phyloP scores from a whole-genome alignment of 106 monocot species.

The Dendrobium officinale region DNA sequence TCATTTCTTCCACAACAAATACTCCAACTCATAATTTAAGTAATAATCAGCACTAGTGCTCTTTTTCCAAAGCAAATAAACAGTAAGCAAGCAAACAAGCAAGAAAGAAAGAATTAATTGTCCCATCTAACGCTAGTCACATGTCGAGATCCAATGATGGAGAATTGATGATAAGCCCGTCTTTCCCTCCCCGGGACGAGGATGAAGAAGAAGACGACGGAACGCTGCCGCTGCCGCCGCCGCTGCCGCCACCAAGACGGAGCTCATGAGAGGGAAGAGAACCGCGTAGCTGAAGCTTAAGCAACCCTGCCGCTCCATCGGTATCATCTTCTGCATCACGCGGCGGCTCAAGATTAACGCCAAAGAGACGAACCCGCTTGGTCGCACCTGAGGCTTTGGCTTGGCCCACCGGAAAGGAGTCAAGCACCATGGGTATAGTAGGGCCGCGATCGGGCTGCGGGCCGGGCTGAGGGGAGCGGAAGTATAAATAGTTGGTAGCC shows the following conservation, averaged over 20 bases:
- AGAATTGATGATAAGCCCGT: background rate
- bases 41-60: background rate
- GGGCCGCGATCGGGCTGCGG: background rate
- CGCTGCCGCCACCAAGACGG: background rate
- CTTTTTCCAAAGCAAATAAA: background rate
- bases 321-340: background rate
- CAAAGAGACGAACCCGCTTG: slow-evolving; percentile 7
- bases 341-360: slow-evolving; percentile 5
- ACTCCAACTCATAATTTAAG: background rate
- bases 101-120: slow-evolving; percentile 1
- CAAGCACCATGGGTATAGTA: background rate
- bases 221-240: background rate
- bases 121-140: background rate
- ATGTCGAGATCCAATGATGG: slow-evolving; percentile 2
- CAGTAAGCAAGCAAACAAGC: background rate
- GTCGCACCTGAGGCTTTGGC: background rate
- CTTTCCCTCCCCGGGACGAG: background rate
- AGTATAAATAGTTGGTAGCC: slow-evolving; percentile 1
- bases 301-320: background rate
- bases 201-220: background rate
- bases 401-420: slow-evolving; percentile 7
- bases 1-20: background rate
- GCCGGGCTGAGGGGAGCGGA: background rate
- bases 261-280: background rate
- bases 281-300: background rate